phyloP scores from a whole-genome alignment of 1,139 yeast species.

The Yamadazyma kanchanaburiensis region DNA sequence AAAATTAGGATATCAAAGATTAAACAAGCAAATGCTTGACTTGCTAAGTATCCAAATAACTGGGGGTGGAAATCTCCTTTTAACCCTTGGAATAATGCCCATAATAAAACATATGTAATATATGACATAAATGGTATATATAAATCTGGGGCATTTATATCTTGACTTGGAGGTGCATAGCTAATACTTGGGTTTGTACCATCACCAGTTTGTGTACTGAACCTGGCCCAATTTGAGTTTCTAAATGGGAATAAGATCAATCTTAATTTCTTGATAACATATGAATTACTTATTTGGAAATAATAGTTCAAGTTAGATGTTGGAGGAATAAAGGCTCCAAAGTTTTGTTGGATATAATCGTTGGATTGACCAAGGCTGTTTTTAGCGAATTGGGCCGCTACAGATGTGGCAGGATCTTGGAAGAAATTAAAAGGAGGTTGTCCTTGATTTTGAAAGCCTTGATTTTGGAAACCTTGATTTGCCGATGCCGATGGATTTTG shows the following conservation, averaged over 20 bases:
- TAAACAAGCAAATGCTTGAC: constrained; percentile 83
- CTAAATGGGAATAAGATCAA: constrained; percentile 84
- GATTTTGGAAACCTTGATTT: constrained; percentile 2
- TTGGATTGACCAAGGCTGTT: constrained; percentile 72
- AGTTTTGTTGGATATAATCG: constrained; percentile 70
- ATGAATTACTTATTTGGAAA: constrained; percentile 87
- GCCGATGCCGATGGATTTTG: constrained; percentile 7
- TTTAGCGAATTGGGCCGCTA: constrained; percentile 89
- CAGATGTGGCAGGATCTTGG: constrained; percentile 75
- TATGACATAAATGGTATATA: constrained; percentile 94
- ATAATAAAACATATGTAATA: constrained; percentile 79
- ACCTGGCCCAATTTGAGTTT: constrained; percentile 74
- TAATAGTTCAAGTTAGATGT: constrained; percentile 66
- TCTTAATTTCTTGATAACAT: constrained; percentile 70
- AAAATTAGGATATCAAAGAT: constrained; percentile 59
- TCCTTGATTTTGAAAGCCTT: neutral
- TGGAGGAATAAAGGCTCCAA: constrained; percentile 52
- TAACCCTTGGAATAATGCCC: constrained; percentile 85
- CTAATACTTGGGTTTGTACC: constrained; percentile 8
- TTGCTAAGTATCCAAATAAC: constrained; percentile 83
- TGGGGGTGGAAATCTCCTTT: constrained; percentile 93
- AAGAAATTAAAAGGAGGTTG: constrained; percentile 35
- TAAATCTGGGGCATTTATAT: constrained; percentile 93
- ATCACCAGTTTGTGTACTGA: constrained; percentile 34
- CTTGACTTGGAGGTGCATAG: constrained; percentile 74